Base-by-base conservation (phyloP, 1,284 basidiomycete genomes). In the Ceratobasidium theobromae region DNA sequence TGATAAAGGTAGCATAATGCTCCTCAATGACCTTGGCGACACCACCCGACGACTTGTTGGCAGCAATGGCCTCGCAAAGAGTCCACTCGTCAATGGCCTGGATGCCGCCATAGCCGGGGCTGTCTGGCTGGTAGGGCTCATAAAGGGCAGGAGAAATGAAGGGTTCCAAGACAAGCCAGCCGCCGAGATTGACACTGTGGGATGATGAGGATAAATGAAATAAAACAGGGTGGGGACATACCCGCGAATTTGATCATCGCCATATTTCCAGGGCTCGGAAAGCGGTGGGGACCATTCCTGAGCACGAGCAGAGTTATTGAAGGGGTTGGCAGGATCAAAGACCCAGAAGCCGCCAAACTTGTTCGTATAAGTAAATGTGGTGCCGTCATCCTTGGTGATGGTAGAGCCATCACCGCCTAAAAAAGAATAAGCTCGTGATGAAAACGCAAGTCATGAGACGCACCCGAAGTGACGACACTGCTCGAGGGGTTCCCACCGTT, bases 241-340 rank as follows among this genome's bases (percentile, higher is more conserved):
- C 87, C 91, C 88, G 71, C 79, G 80, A 32, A 91, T 81, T 54
- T 80, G 81, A 78, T 92, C 81, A 51, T 76, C 77, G 11, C 83
- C 84, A 77, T 79, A 93, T 18, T 79, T 81, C 89, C 89, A 93
- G 35, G 77, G 81, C 74, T 86, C 79, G 75, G 86, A 87, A 45
- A 92, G 79, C 9, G 86, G 80, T 0, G 89, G 89, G 2, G 88
- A 87, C 82, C 87, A 93, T 32, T 82, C 81, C 70, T 88, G 88
- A 1, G 84, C 81, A 54, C 81, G 82, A 2, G 89, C 88, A 54
- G 80, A 79, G 73, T 87, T 84, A 76, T 88, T 88, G 77, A 86
- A 90, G 2, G 92, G 90, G 73, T 89, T 79, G 48, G 78, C 76
- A n/a, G 86, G 83, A 78, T 92, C 87, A 70, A 78, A 81, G 53